Evolutionary conservation across 495 filamentous ascomycete genomes (phyloP).

Genomic region (Sabuloglossum arenarium): DNA sequence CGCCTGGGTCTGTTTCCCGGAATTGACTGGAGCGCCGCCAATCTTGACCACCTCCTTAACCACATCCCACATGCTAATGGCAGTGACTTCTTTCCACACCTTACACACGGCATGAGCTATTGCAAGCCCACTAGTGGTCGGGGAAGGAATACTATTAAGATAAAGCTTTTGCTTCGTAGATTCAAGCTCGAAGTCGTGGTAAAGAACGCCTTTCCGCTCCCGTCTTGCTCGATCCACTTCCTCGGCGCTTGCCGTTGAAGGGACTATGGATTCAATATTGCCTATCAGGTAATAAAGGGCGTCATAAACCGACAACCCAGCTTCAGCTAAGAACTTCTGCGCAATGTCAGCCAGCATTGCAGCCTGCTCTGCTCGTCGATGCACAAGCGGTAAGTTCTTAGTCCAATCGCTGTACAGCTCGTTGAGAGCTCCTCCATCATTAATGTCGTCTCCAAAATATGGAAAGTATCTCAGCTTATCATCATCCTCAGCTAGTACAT

Average conservation of each 20-base stretch:
- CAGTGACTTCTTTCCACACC: neutral
- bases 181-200: neutral
- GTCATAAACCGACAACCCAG: neutral
- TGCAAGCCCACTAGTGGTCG: neutral
- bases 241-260: conserved; percentile 2
- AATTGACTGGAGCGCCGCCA: neutral
- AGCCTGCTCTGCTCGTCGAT: neutral
- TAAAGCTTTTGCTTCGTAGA: neutral
- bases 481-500: conserved; percentile 17
- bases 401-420: conserved; percentile 14
- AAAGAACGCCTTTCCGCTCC: conserved; percentile 4
- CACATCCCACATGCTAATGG: conserved; percentile 2
- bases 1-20: conserved; percentile 2
- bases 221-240: conserved; percentile 11
- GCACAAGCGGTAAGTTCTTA: conserved; percentile 6
- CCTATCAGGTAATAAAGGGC: neutral
- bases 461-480: conserved; percentile 16
- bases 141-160: neutral
- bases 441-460: conserved; percentile 17
- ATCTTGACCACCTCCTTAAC: neutral
- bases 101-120: conserved; percentile 1
- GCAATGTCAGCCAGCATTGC: neutral
- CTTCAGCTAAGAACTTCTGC: neutral
- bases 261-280: neutral
- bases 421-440: conserved; percentile 10